Base-by-base conservation (phyloP, 192 early-diverging fungal genomes). In the Rhizophagus sp. region DNA sequence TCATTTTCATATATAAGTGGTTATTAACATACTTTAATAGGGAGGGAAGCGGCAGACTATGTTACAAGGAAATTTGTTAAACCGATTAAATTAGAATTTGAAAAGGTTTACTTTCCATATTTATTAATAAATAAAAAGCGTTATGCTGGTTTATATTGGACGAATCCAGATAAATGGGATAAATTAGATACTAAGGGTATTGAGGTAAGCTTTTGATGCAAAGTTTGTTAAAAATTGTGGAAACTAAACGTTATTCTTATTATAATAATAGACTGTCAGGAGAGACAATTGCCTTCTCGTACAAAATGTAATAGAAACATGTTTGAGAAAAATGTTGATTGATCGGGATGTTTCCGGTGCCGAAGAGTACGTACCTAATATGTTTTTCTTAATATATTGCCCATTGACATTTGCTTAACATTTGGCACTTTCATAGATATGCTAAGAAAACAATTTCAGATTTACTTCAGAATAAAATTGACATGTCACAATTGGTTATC, bases 41-140 rank as follows among this genome's bases (percentile, higher is more conserved):
- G 92, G 0, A 85, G 87, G 50, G 92, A 96, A 79, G 98, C 96
- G 3, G 96, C 98, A 4, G 88, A 91, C 22, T 85, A 88, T 83
- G 96, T 99, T 2, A 97, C 98, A 9, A 85, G 80, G 27, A 88
- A 94, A 78, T 99, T 99, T 80, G 83, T 95, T 27, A 90, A 87
- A 17, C 98, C 97, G 3, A 99, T 99, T 86, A 98, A 98, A 81
- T 87, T 99, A n/a, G 97, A 99, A 82, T 99, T 99, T 80, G 97
- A 99, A 82, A 99, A 99, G 82, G 96, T 98, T n/a, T 98, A 99
- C 73, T 98, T 93, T 78, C 97, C 97, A 25, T 99, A 98, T 82
- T 83, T 99, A 73, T 85, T 99, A 44, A 98, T 99, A 80, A 98
- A 94, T 90, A 99, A 99, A 86, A 99, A 99, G 88, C 90, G 96